Percentiles rank a stretch among this genome's conserved stretches.
phyloP scores from a whole-genome alignment of 2,329 filamentous ascomycete species.

The Alternaria sp. region DNA sequence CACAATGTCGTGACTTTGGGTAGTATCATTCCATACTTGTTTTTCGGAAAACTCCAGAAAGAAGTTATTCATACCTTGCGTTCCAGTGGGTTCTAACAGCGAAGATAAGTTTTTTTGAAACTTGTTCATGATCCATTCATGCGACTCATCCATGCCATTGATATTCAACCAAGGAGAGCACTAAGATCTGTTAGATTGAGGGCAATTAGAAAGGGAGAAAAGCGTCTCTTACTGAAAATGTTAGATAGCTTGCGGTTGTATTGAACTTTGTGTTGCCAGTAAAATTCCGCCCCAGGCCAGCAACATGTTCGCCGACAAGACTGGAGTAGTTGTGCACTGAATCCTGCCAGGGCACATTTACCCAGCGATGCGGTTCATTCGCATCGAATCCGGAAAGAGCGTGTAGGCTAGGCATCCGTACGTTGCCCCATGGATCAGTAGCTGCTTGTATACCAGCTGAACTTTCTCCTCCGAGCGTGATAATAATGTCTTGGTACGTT shows the following conservation, averaged over 20 bases:
- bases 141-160: not conserved
- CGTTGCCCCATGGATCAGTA: not conserved
- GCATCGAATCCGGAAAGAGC: not conserved
- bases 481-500: not conserved
- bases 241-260: not conserved
- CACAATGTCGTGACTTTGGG: not conserved
- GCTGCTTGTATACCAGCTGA: constrained; percentile 11
- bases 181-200: not conserved
- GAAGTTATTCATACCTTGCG: not conserved
- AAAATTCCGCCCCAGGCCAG: not conserved
- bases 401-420: not conserved
- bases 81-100: not conserved
- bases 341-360: not conserved
- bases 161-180: not conserved
- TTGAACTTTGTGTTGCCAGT: not conserved
- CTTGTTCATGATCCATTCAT: not conserved
- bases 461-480: constrained; percentile 9
- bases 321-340: not conserved
- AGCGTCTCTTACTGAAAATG: not conserved
- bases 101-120: not conserved
- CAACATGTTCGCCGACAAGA: not conserved
- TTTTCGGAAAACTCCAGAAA: not conserved
- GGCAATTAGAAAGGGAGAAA: not conserved
- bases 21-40: not conserved
- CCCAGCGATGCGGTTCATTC: not conserved